A percentile compares a stretch with the other conserved stretches of the same genome.
These are phyloP conservation scores for Friedmanniomyces simplex DNA, from an alignment of 495 filamentous ascomycete species.

Conservation along the genomic window DNA sequence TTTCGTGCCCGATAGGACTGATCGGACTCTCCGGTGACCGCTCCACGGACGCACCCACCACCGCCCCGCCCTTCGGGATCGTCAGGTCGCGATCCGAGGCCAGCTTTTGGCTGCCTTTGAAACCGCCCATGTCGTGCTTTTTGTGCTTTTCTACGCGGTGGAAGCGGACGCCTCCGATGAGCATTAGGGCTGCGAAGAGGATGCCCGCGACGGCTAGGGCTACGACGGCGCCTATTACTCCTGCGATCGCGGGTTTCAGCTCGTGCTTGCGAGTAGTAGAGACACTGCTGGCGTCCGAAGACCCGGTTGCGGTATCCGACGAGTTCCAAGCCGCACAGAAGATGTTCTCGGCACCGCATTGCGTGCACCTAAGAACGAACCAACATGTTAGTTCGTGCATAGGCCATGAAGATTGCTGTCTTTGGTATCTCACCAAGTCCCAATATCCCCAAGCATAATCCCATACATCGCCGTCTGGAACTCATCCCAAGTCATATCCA, in stretches of 20 bases:
- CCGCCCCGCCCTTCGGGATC: constrained; percentile 18
- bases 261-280: neutral
- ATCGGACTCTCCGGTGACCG: constrained; percentile 18
- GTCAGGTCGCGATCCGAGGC: constrained; percentile 29
- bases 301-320: neutral
- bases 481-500: constrained; percentile 48
- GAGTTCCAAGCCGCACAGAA: constrained; percentile 40
- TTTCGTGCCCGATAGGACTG: constrained; percentile 22
- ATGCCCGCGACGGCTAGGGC: constrained; percentile 24
- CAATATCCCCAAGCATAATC: constrained; percentile 45
- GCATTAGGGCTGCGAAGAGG: constrained; percentile 25
- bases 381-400: neutral
- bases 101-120: constrained; percentile 30
- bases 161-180: constrained; percentile 33
- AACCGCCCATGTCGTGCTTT: constrained; percentile 22
- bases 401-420: neutral
- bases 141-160: constrained; percentile 16
- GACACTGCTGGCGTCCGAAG: neutral
- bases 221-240: constrained; percentile 31
- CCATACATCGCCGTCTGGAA: constrained; percentile 51
- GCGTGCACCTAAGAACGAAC: constrained; percentile 6
- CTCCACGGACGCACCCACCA: constrained; percentile 12
- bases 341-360: constrained; percentile 47
- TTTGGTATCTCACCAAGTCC: constrained; percentile 50
- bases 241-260: constrained; percentile 24